These are phyloP conservation scores for Lophiotrema nucula DNA, from an alignment of 495 filamentous ascomycete genomes.

Conservation along the genomic window DNA sequence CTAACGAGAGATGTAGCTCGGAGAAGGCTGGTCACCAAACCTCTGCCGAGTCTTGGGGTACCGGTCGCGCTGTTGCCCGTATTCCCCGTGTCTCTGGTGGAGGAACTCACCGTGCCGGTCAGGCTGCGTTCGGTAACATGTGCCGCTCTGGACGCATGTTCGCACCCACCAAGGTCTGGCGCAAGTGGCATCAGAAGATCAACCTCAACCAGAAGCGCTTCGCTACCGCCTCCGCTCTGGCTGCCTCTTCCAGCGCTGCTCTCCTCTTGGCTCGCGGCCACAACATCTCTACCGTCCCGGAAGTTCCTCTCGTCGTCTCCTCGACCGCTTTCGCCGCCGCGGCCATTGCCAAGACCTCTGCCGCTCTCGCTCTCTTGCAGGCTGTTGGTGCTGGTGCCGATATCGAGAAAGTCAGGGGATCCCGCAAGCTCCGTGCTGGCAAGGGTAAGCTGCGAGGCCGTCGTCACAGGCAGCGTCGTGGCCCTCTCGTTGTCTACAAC, in stretches of 20 bases:
- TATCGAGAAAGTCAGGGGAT: conserved; percentile 87
- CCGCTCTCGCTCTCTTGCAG: conserved; percentile 80
- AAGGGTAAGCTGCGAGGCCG: conserved; percentile 97
- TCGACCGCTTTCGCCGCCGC: conserved; percentile 77
- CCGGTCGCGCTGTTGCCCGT: conserved; percentile 99
- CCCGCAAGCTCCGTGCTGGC: conserved; percentile 91
- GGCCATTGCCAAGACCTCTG: conserved; percentile 82
- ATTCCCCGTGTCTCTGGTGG: conserved; percentile 99
- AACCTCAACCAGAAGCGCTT: conserved; percentile 98
- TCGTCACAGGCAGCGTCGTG: conserved; percentile 94
- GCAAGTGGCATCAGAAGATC: conserved; percentile 99
- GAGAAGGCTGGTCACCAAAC: conserved; percentile 99
- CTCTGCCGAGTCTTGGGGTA: conserved; percentile 99
- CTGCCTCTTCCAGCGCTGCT: conserved; percentile 89
- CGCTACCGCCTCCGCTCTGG: conserved; percentile 93
- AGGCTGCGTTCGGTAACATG: conserved; percentile 99
- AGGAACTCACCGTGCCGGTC: conserved; percentile 99
- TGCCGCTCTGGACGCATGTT: conserved; percentile 99
- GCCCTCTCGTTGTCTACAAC: conserved; percentile 94
- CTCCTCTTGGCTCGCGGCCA: conserved; percentile 96
- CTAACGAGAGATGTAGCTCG: conserved; percentile 42
- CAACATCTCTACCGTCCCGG: conserved; percentile 85
- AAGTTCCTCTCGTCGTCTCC: conserved; percentile 94
- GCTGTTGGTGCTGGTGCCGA: conserved; percentile 86
- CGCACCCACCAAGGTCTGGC: conserved; percentile 99